Base-by-base conservation (phyloP, 192 early-diverging fungal species). In the Backusella sp. region DNA sequence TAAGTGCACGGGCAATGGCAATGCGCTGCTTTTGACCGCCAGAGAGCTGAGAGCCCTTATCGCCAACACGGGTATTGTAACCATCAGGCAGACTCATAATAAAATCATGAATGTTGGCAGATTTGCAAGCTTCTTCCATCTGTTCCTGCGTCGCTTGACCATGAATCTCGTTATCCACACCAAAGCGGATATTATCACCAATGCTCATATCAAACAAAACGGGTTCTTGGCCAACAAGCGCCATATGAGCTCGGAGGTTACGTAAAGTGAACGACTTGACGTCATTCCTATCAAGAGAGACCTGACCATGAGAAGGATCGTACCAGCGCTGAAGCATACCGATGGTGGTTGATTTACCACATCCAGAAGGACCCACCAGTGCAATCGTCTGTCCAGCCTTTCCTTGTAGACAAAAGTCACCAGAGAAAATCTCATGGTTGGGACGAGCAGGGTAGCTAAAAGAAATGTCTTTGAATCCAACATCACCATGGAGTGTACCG, bases 171-270 rank as follows among this genome's bases (percentile, higher is more conserved):
- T 77, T 78, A 15, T 87, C 85, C 0, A 84, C 77, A 37, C 91
- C 92, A 78, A 94, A 97, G 5, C 85, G 84, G 73, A 98, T 97
- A 88, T 98, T 98, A 19, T 97, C 96, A 36, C 86, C 87, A 76
- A 98, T 92, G 21, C 90, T 87, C 80, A 94, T 84, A 83, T 96
- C 94, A 79, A 97, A 97, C 66, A 98, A 82, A 65, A 94, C 89
- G 6, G 97, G 97, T 86, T 97, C 96, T 80, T 98, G 97, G 28
- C 92, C 91, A 15, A 98, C 97, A n/a, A 98, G 83, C 15, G 94
- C 92, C 86, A 96, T 82, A 72, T 88, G 88, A 34, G 75, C 52
- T 68, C 97, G 91, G 36, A 97, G 84, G 49, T 90, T 87, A 17
- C 76, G 72, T 6, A 96, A 44, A 30, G 90, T 87, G 85, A 91